Evolutionary conservation across 495 filamentous ascomycete species (phyloP), one percentile per base, ranked within the genome.

Genomic region (Hypoxylon lienhwacheense): DNA sequence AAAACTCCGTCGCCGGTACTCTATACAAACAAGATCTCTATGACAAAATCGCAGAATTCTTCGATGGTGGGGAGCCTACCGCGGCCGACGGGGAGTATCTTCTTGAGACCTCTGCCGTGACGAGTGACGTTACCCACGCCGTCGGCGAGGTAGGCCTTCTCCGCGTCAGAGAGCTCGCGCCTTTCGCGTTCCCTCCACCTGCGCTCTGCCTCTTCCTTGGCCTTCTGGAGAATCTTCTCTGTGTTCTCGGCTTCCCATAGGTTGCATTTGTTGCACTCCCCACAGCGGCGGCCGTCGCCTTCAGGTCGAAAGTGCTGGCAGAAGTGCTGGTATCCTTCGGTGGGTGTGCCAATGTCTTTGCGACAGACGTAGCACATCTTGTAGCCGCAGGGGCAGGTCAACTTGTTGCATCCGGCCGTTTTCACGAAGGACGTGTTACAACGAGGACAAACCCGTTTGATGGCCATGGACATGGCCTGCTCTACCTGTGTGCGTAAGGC

Each of bases 311-410:
- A 97, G 70, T 98, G 93, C 59, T 96, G 83, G 66, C 93, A 98
- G 62, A 96, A 98, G 68, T 98, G 93, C 19, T 80, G 71, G 63
- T 98, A 97, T 1, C 76, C 76, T 51, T 79, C 78, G 43, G 71
- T 75, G 7, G 70, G 65, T 35, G 59, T 73, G 34, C 72, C 74
- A 40, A 82, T 80, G 60, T 82, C 77, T 58, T 78, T 78, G 19
- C 88, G 86, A 65, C 88, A 95, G 31, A 95, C 80, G 54, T 95
- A 97, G 73, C 93, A 98, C 93, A 98, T 98, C 52, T 86, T 85
- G 70, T 97, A 98, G 0, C 93, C 91, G 67, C 93, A 98, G n/a
- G 89, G 80, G 66, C 93, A 98, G n/a, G 88, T 91, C 11, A 98
- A 72, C 68, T 96, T 97, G 73, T 98, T 98, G 77, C 93, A 98